phyloP scores from a whole-genome alignment of 2,329 filamentous ascomycete genomes.

The Immersiporthe knoxdaviesiana region DNA sequence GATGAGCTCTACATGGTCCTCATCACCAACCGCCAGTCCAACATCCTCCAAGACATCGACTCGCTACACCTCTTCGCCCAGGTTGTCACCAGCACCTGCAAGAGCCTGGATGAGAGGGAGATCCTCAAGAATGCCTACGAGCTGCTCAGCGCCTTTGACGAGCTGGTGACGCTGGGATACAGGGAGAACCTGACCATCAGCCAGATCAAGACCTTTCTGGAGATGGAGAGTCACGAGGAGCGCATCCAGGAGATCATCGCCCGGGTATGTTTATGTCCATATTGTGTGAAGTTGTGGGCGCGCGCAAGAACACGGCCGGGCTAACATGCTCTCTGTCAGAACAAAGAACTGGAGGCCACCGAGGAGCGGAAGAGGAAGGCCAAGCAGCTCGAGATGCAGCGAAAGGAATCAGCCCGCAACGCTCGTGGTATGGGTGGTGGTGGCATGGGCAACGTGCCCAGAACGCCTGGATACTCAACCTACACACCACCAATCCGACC shows the following conservation, averaged over 20 bases:
- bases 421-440: slow-evolving; percentile 54
- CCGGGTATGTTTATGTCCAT: slow-evolving; percentile 62
- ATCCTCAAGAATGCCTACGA: slow-evolving; percentile 96
- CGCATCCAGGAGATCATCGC: slow-evolving; percentile 98
- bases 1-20: slow-evolving; percentile 99
- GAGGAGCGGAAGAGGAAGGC: slow-evolving; percentile 98
- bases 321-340: slow-evolving; percentile 53
- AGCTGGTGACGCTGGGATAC: slow-evolving; percentile 94
- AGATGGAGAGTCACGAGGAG: slow-evolving; percentile 99
- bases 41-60: slow-evolving; percentile 99
- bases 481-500: slow-evolving; percentile 82
- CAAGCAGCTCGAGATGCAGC: slow-evolving; percentile 98
- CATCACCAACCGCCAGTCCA: slow-evolving; percentile 99
- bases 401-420: slow-evolving; percentile 87
- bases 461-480: slow-evolving; percentile 82
- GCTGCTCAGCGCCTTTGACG: slow-evolving; percentile 93
- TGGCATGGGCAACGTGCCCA: slow-evolving; percentile 55
- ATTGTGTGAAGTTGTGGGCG: not conserved
- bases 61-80: slow-evolving; percentile 97
- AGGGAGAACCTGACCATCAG: slow-evolving; percentile 93
- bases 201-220: slow-evolving; percentile 98
- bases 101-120: slow-evolving; percentile 92
- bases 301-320: not conserved
- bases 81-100: slow-evolving; percentile 95
- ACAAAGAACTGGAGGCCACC: slow-evolving; percentile 97